Evolutionary conservation across 1,284 basidiomycete genomes (phyloP), one percentile per base, ranked within the genome.

Genomic region (Pyrrhoderma noxium): DNA sequence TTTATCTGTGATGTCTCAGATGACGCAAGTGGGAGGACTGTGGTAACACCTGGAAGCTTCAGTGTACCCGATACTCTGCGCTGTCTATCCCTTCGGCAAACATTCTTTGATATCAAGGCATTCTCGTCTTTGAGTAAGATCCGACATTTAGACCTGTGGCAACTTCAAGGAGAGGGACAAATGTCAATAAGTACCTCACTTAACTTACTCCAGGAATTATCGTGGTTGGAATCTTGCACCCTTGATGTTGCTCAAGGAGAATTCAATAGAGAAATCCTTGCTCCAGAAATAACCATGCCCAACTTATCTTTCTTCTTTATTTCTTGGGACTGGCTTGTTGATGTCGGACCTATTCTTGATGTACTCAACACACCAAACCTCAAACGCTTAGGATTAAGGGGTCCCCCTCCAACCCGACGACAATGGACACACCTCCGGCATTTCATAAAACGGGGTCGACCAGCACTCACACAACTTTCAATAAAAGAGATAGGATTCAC

Each of bases 241-340:
- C 41, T 56, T 14, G 54, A 56, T 45, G 51, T 56, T n/a, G 50
- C 54, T 19, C 46, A 45, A 36, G 51, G 51, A 19, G 50, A 45
- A 8, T 51, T 11, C 22, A 27, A 23, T 21, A 21, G 38, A 43
- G 39, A 42, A 34, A 11, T 47, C 16, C 23, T 52, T 18, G 11
- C 16, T 5, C 37, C 27, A 21, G 54, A 56, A 42, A 45, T 56
- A 5, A 14, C 13, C 16, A 56, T 53, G 54, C 47, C 45, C 7
- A 56, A 49, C 23, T 42, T 56, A 13, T 45, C 54, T 9, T 56
- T 56, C 41, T 35, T 56, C 7, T 56, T 56, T 40, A 45, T 56
- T 25, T 56, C 54, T n/a, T 56, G 54, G 54, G 54, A 56, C 46
- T 56, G 54, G 54, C 47, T 56, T 4, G 54, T 56, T 16, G 54